Base-by-base conservation (phyloP, 1,139 yeast species). In the Scheffersomyces titani region DNA sequence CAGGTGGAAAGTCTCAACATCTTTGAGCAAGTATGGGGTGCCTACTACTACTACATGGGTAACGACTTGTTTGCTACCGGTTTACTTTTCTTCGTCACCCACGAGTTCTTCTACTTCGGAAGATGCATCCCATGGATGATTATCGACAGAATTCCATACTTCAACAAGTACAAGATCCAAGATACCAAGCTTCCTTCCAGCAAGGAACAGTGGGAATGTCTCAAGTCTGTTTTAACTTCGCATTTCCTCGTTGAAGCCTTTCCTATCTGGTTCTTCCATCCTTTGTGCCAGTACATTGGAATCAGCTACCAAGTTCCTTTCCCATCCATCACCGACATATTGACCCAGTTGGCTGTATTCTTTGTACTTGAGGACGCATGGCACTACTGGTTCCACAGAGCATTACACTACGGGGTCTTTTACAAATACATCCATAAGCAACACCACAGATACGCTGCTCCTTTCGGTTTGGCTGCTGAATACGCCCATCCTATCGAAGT, bases 221-320 rank as follows among this genome's bases (percentile, higher is more conserved):
- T 78, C 62, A 78, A 78, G 65, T 70, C 78, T 40, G 82, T 79
- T 40, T 68, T 78, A 56, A 76, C 73, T 45, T 76, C 81, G 19
- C 83, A 79, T 61, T 74, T 79, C 55, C 66, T 79, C 57, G 81
- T 79, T 51, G 83, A 79, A 63, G 81, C 78, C 5, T 72, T 79
- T 54, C 83, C 83, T 40, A 79, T 79, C 59, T 79, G 83, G 83
- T 72, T 78, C 46, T 79, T 79, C 72, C 83, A 79, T 61, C 83
- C 83, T 11, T 61, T 79, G 44, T 76, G 81, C 63, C 70, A 75
- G 59, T 69, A 69, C 52, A 70, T 79, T 54, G 79, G 80, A 45
- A 77, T 79, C 55, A 67, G 72, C 19, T 73, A 68, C 56, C 63
- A 63, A 18, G 79, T 77, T 16, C 83, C 83, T 11, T 79, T 79